phyloP scores from a whole-genome alignment of 176 grass and related monocot genomes.

The Thinopyrum elongatum region DNA sequence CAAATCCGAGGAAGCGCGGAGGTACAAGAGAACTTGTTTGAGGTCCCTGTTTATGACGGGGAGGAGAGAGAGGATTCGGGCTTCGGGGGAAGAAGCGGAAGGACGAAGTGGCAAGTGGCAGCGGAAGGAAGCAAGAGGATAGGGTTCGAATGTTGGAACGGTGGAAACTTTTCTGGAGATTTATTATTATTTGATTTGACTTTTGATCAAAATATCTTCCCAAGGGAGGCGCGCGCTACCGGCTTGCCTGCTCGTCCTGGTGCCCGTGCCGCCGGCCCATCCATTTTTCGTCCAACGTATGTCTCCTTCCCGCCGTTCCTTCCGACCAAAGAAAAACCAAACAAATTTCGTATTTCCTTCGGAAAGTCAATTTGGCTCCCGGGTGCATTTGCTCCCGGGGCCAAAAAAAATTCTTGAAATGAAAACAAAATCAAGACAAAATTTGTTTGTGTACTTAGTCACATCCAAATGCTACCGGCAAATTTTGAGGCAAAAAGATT shows the following conservation, averaged over 20 bases:
- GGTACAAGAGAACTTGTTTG: not conserved
- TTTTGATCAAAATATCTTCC: not conserved
- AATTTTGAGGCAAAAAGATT: too few species aligned
- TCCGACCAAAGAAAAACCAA: too few species aligned
- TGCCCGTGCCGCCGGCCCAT: not conserved
- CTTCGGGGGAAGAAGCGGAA: not conserved
- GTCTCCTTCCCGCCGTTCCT: too few species aligned
- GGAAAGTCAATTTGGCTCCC: too few species aligned
- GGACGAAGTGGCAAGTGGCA: not conserved
- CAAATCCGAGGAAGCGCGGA: not conserved
- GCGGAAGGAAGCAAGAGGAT: not conserved
- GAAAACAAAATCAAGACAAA: too few species aligned
- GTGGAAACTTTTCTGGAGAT: not conserved
- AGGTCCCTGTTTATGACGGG: not conserved
- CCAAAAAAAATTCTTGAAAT: too few species aligned
- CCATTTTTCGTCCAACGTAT: too few species aligned
- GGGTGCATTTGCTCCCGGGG: too few species aligned
- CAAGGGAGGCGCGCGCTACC: not conserved
- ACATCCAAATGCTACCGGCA: too few species aligned
- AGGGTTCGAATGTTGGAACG: constrained; percentile 10
- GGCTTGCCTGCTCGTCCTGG: not conserved
- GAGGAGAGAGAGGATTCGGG: not conserved
- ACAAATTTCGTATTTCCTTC: too few species aligned
- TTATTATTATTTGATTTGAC: not conserved
- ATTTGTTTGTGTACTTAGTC: too few species aligned